A percentile compares a stretch with the other conserved stretches of the same genome.
phyloP scores from a whole-genome alignment of 306 rosid genomes.

The Begonia peltatifolia region DNA sequence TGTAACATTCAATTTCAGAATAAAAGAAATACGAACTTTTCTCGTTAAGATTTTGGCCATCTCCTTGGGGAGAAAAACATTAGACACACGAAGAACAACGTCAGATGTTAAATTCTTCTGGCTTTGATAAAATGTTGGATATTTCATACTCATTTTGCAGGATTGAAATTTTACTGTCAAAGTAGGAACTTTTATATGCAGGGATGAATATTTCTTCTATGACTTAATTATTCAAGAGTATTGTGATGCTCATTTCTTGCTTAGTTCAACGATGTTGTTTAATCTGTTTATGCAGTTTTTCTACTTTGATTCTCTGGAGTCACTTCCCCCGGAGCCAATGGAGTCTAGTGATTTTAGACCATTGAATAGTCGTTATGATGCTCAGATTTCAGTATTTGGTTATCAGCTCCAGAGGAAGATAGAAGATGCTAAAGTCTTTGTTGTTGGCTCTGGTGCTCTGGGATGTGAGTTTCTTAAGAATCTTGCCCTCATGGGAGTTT shows the following conservation, averaged over 20 bases:
- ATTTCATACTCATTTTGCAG: neutral
- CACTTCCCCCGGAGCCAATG: constrained; percentile 76
- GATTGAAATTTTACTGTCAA: no score
- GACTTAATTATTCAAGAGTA: no score
- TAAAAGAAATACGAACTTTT: constrained; percentile 8
- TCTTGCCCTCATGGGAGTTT: constrained; percentile 92
- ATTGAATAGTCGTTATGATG: constrained; percentile 77
- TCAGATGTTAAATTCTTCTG: constrained; percentile 4
- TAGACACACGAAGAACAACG: constrained; percentile 9
- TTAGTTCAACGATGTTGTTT: neutral
- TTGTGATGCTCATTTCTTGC: no score
- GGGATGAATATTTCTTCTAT: no score
- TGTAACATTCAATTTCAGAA: constrained; percentile 16
- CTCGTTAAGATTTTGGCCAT: constrained; percentile 15
- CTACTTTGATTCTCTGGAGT: constrained; percentile 91
- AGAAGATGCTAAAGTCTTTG: constrained; percentile 66
- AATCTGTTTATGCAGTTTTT: constrained; percentile 46
- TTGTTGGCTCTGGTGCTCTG: constrained; percentile 95
- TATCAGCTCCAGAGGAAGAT: constrained; percentile 76
- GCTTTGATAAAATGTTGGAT: constrained; percentile 19
- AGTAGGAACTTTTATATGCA: no score
- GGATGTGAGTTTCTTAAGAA: constrained; percentile 92
- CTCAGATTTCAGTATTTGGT: constrained; percentile 97
- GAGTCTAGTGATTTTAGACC: constrained; percentile 71
- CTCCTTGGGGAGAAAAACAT: constrained; percentile 15